Conservation (phyloP, 805 yeast species). For the Saccharomycopsis fibuligera region DNA sequence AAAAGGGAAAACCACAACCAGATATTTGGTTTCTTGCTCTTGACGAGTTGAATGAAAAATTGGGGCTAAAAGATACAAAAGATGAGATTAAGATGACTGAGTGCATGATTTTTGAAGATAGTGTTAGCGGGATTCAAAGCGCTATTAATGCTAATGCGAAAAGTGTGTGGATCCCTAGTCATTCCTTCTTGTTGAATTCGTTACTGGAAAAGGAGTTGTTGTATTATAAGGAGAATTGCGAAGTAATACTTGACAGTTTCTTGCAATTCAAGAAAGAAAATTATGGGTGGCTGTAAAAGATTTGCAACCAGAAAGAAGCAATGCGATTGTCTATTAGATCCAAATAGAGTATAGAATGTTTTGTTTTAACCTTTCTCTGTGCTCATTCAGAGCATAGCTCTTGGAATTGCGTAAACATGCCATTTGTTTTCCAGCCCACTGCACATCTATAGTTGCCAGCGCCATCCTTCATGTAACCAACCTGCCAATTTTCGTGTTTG, state of each 20-base stretch:
- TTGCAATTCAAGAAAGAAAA: background rate
- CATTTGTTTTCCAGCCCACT: conserved; percentile 46
- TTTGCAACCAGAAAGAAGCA: background rate
- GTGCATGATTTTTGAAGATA: conserved; percentile 90
- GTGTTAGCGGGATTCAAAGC: conserved; percentile 81
- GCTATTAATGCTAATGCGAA: conserved; percentile 68
- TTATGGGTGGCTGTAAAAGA: conserved; percentile 5
- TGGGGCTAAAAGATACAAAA: conserved; percentile 22
- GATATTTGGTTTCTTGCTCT: conserved; percentile 88
- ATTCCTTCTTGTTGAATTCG: background rate
- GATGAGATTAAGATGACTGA: conserved; percentile 60
- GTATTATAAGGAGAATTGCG: background rate
- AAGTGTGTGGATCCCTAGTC: conserved; percentile 10
- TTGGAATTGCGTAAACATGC: conserved; percentile 1
- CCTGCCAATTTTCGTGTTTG: conserved; percentile 37
- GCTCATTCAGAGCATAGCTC: too few species aligned
- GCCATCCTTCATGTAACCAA: conserved; percentile 45
- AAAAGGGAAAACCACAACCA: conserved; percentile 90
- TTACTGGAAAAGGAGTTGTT: background rate
- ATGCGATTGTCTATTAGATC: background rate
- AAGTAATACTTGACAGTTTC: background rate
- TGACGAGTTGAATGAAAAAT: conserved; percentile 56
- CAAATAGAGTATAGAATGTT: background rate
- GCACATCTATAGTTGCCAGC: conserved; percentile 52
- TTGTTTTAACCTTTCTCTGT: too few species aligned